Evolutionary conservation across 768 basidiomycete species (phyloP).

Genomic region (Boletus edulis): DNA sequence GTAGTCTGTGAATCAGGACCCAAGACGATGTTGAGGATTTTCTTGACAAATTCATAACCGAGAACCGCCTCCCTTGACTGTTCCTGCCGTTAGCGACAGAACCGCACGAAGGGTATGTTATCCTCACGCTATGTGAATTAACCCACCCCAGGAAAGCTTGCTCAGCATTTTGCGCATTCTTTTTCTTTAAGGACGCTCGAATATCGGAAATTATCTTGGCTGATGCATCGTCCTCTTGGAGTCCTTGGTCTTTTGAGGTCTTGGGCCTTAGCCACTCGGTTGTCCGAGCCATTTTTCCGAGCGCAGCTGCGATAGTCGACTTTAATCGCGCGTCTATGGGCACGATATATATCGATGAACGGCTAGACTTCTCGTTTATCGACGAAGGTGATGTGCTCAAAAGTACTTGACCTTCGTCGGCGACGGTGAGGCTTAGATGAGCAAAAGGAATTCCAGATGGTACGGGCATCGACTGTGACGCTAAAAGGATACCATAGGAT

Average conservation of each 20-base stretch:
- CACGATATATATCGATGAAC: conserved; percentile 57
- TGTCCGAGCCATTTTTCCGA: conserved; percentile 49
- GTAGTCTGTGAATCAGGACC: conserved; percentile 35
- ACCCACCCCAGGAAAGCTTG: conserved; percentile 63
- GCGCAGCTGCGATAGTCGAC: conserved; percentile 63
- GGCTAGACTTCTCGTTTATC: conserved; percentile 15
- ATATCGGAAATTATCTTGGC: conserved; percentile 39
- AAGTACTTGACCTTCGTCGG: conserved; percentile 47
- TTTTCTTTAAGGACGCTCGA: conserved; percentile 39
- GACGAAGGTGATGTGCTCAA: conserved; percentile 46
- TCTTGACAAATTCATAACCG: conserved; percentile 57
- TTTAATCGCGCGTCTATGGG: conserved; percentile 50
- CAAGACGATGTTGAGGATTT: conserved; percentile 51
- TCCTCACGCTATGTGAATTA: conserved; percentile 31
- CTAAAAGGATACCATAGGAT: conserved; percentile 63
- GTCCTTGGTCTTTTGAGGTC: background rate
- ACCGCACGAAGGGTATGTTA: background rate
- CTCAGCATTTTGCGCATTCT: conserved; percentile 51
- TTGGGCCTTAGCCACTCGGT: conserved; percentile 42
- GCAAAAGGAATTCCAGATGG: conserved; percentile 41
- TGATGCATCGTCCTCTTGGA: conserved; percentile 18
- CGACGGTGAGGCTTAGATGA: conserved; percentile 29
- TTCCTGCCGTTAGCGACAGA: conserved; percentile 1
- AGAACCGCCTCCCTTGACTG: conserved; percentile 20
- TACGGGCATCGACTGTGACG: conserved; percentile 48